A percentile compares a stretch with the other conserved stretches of the same genome.
Evolutionary conservation across 345 rosid species (phyloP).

Genomic region (Murraya koenigii): DNA sequence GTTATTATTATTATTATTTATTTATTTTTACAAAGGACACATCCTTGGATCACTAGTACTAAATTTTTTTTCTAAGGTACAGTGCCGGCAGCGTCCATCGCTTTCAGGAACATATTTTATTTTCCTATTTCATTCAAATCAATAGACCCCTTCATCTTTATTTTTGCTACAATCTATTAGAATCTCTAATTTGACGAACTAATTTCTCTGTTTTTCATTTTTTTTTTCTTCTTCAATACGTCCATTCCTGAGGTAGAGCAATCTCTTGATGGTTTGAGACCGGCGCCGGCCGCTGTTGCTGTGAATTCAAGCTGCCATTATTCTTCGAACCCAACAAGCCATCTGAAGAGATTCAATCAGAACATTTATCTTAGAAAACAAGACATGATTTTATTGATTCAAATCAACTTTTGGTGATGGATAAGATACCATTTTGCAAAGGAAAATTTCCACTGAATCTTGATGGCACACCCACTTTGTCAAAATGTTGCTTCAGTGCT

Average conservation of each 20-base stretch:
- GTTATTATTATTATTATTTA: background rate
- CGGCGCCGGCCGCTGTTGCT: constrained; percentile 40
- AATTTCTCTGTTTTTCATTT: background rate
- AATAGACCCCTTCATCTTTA: background rate
- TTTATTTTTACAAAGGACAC: constrained; percentile 17
- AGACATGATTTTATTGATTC: background rate
- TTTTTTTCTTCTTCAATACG: constrained; percentile 54
- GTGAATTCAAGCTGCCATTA: constrained; percentile 21
- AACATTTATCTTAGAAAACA: constrained; percentile 5
- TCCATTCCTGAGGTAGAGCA: constrained; percentile 79
- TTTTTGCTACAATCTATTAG: constrained; percentile 8
- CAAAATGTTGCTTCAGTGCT: constrained; percentile 70
- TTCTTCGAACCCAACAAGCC: constrained; percentile 25
- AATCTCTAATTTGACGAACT: constrained; percentile 3
- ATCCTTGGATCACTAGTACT: background rate
- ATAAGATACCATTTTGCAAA: constrained; percentile 43
- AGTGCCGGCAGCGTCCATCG: background rate
- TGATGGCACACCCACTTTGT: constrained; percentile 58
- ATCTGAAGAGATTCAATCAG: constrained; percentile 25
- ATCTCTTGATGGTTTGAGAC: constrained; percentile 42
- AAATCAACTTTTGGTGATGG: constrained; percentile 6
- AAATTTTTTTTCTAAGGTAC: constrained; percentile 9
- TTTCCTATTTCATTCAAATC: constrained; percentile 2
- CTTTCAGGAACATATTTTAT: background rate
- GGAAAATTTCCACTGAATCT: constrained; percentile 35